phyloP scores from a whole-genome alignment of 768 basidiomycete genomes.

The Pleurotus eryngii region DNA sequence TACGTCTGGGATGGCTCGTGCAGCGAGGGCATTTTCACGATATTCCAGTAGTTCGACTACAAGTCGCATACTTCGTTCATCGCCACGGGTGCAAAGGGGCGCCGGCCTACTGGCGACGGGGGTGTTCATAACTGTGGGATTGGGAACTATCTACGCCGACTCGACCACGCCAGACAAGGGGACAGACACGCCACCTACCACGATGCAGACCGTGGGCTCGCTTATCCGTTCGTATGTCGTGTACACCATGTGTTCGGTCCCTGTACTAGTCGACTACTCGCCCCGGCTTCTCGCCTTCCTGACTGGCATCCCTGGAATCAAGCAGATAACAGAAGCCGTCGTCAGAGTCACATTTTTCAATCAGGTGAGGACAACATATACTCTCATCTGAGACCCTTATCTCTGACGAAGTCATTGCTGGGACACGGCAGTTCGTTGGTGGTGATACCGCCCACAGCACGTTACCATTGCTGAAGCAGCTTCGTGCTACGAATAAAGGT shows the following conservation, averaged over 20 bases:
- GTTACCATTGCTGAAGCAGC: constrained; percentile 55
- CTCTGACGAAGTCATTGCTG: no score
- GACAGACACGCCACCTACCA: background rate
- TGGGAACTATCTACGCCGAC: constrained; percentile 1
- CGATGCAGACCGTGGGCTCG: background rate
- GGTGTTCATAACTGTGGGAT: background rate
- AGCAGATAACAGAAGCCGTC: constrained; percentile 59
- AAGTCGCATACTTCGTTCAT: background rate
- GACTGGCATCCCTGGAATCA: constrained; percentile 54
- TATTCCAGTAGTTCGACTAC: background rate
- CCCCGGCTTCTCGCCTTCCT: constrained; percentile 59
- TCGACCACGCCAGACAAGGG: background rate
- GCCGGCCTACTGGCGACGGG: background rate
- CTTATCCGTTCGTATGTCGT: constrained; percentile 72
- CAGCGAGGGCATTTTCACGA: background rate
- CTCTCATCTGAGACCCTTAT: no score
- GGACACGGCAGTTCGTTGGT: constrained; percentile 68
- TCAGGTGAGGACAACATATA: constrained; percentile 47
- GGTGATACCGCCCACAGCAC: constrained; percentile 76
- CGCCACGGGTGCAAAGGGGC: background rate
- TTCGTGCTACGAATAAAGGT: constrained; percentile 71
- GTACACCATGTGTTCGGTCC: constrained; percentile 77
- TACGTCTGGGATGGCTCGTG: background rate
- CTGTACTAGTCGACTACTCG: constrained; percentile 71
- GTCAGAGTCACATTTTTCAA: constrained; percentile 83